phyloP scores from a whole-genome alignment of 2,329 filamentous ascomycete species.

The Mycosphaerella sp. region DNA sequence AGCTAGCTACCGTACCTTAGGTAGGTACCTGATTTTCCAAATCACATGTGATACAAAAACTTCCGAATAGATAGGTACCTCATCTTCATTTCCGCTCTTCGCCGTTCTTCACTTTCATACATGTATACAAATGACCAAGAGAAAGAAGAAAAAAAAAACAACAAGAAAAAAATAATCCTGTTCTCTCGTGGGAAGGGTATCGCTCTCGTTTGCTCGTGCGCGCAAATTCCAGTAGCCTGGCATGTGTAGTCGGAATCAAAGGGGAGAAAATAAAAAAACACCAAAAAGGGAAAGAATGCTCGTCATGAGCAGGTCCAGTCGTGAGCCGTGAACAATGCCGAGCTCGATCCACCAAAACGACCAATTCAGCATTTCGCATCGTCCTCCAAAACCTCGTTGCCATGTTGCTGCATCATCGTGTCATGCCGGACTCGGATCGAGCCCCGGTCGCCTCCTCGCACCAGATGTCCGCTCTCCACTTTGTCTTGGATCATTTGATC shows the following conservation, averaged over 20 bases:
- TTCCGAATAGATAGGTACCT: no score
- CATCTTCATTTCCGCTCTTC: no score
- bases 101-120: no score
- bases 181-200: constrained; percentile 4
- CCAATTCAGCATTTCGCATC: constrained; percentile 7
- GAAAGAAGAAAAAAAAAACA: neutral
- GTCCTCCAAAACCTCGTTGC: constrained; percentile 6
- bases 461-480: constrained; percentile 66
- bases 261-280: neutral
- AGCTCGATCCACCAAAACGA: constrained; percentile 6
- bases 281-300: no score
- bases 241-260: neutral
- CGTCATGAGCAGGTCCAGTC: neutral
- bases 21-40: no score
- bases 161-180: neutral
- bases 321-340: constrained; percentile 15
- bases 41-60: no score
- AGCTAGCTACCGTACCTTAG: no score
- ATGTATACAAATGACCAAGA: neutral
- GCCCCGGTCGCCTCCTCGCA: constrained; percentile 56
- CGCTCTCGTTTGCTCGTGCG: neutral
- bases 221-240: neutral
- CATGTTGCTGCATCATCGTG: constrained; percentile 14
- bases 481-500: constrained; percentile 95
- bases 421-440: constrained; percentile 49